Percentiles rank a stretch among this genome's conserved stretches.
Evolutionary conservation across 2,329 filamentous ascomycete species (phyloP).

Genomic region (Penicillium sp.): DNA sequence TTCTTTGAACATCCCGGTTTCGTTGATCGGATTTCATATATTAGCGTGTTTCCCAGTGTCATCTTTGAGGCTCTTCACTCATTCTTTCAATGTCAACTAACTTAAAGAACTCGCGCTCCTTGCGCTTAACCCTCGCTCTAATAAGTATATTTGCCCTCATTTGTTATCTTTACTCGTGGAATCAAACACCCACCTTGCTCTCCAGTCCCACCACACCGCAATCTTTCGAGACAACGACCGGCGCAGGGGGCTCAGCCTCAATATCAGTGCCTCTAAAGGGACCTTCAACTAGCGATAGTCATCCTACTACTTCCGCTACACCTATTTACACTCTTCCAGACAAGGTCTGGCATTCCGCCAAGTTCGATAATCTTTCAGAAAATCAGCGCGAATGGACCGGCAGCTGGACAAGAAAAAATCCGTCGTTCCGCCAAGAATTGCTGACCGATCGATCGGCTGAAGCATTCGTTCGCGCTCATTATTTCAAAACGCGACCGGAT

Average conservation of each 20-base stretch:
- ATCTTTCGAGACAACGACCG: background rate
- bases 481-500: conserved; percentile 34
- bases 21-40: background rate
- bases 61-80: background rate
- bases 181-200: background rate
- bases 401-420: conserved; percentile 33
- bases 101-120: background rate
- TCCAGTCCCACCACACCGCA: background rate
- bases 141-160: background rate
- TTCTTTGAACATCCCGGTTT: background rate
- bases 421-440: conserved; percentile 21
- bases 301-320: background rate
- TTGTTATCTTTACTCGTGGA: background rate
- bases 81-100: conserved; percentile 1
- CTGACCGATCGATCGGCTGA: conserved; percentile 35
- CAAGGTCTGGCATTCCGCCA: conserved; percentile 26
- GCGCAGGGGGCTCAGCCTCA: background rate
- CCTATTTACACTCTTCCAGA: conserved; percentile 10
- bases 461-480: conserved; percentile 36
- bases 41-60: background rate
- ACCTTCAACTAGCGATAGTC: background rate
- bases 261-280: background rate
- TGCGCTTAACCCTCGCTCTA: background rate
- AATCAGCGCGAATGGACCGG: conserved; percentile 17
- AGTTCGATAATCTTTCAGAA: conserved; percentile 24